These are phyloP conservation scores for Bipolaris oryzae DNA, from an alignment of 2,329 filamentous ascomycete genomes.

Conservation along the genomic window DNA sequence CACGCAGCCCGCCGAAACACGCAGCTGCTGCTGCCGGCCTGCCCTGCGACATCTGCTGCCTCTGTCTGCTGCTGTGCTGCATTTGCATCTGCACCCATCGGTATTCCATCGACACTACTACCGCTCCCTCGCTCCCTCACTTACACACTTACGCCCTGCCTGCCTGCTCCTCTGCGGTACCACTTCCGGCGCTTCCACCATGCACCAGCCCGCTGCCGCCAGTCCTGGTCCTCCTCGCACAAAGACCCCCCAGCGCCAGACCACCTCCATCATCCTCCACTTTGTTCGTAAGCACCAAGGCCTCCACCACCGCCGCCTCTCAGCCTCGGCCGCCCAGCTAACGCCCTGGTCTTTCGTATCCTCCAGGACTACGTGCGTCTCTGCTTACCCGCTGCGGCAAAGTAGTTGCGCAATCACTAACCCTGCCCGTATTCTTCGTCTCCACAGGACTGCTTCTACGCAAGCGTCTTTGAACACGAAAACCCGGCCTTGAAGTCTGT, in stretches of 20 bases:
- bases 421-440: neutral
- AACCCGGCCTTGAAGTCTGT: conserved; percentile 73
- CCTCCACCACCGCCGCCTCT: neutral
- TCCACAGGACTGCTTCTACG: conserved; percentile 85
- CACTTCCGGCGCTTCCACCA: conserved; percentile 2
- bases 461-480: conserved; percentile 84
- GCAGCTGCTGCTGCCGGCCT: neutral
- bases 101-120: too few relatives aligned
- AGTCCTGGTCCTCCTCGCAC: too few relatives aligned
- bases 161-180: neutral
- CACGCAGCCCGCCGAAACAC: conserved; percentile 11
- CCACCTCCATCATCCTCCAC: conserved; percentile 72
- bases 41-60: neutral
- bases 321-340: conserved; percentile 23
- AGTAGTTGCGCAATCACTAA: conserved; percentile 12
- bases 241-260: conserved; percentile 19
- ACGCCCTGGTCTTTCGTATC: conserved; percentile 23
- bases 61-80: neutral
- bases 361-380: conserved; percentile 44
- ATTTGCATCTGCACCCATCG: neutral
- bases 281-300: conserved; percentile 63
- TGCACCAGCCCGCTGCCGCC: neutral
- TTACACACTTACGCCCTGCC: neutral
- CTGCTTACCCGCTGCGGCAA: conserved; percentile 11
- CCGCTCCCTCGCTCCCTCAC: too few relatives aligned